A percentile compares a stretch with the other conserved stretches of the same genome.
Conservation (phyloP, 306 rosid genomes). For the Trifolium repens region DNA sequence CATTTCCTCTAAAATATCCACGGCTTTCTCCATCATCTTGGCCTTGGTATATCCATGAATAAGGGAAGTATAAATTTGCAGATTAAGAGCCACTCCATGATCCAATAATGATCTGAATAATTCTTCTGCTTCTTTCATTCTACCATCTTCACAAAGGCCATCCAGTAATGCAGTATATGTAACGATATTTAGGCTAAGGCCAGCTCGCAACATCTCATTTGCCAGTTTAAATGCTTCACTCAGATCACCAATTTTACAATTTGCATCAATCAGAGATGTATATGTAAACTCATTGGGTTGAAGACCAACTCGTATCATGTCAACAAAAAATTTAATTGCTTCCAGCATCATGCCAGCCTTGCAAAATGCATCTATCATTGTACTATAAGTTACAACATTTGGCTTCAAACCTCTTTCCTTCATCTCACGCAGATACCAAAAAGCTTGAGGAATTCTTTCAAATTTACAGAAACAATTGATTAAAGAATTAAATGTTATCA, state of each 20-base stretch:
- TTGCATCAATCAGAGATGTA: constrained; percentile 89
- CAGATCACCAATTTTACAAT: constrained; percentile 76
- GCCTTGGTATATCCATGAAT: constrained; percentile 85
- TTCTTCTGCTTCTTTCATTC: constrained; percentile 77
- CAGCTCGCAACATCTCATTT: constrained; percentile 72
- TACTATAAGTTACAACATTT: constrained; percentile 89
- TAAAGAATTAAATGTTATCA: constrained; percentile 73
- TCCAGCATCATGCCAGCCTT: constrained; percentile 83
- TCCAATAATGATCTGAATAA: constrained; percentile 65
- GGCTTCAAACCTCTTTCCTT: constrained; percentile 65
- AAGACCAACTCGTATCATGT: constrained; percentile 83
- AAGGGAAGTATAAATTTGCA: constrained; percentile 66
- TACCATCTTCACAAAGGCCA: constrained; percentile 83
- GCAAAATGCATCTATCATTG: constrained; percentile 89
- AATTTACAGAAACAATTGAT: constrained; percentile 85
- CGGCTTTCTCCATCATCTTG: constrained; percentile 63
- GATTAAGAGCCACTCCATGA: constrained; percentile 69
- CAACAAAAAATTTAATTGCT: constrained; percentile 78
- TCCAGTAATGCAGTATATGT: constrained; percentile 73
- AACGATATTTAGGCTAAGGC: constrained; percentile 64
- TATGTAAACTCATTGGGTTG: constrained; percentile 84
- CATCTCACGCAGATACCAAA: constrained; percentile 73
- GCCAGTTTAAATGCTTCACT: constrained; percentile 71
- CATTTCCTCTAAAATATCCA: constrained; percentile 66
- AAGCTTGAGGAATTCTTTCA: constrained; percentile 71